phyloP scores from a whole-genome alignment of 2,329 filamentous ascomycete genomes.

The Xylaria sp. region DNA sequence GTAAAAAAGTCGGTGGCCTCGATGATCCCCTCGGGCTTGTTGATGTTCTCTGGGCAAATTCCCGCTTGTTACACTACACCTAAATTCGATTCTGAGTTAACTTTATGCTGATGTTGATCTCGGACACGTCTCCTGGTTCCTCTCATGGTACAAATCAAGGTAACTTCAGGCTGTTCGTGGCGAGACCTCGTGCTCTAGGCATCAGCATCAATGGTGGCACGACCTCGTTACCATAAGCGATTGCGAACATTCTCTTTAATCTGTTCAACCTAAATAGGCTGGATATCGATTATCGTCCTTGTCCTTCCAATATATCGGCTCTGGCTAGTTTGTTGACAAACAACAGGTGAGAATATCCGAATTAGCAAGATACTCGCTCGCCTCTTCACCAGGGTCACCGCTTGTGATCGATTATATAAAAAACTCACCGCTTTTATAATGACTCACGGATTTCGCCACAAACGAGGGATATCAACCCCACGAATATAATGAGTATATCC shows the following conservation, averaged over 20 bases:
- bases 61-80: background rate
- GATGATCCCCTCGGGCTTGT: background rate
- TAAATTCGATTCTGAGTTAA: background rate
- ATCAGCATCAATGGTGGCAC: constrained; percentile 18
- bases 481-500: background rate
- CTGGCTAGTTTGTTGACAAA: constrained; percentile 14
- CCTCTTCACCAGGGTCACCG: background rate
- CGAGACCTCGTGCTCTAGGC: background rate
- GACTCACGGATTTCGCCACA: constrained; percentile 5
- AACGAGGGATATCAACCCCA: background rate
- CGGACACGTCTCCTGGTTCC: background rate
- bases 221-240: background rate
- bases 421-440: constrained; percentile 25
- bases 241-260: background rate
- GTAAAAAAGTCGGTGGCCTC: background rate
- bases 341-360: background rate
- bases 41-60: background rate
- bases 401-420: background rate
- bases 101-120: constrained; percentile 1
- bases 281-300: background rate
- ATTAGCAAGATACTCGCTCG: background rate
- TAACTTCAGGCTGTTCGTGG: background rate
- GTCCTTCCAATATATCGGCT: background rate
- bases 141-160: background rate
- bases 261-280: constrained; percentile 6